Percentiles rank a stretch among this genome's conserved stretches.
Conservation (phyloP, 1,284 basidiomycete species). For the Sphagnurus paluster region DNA sequence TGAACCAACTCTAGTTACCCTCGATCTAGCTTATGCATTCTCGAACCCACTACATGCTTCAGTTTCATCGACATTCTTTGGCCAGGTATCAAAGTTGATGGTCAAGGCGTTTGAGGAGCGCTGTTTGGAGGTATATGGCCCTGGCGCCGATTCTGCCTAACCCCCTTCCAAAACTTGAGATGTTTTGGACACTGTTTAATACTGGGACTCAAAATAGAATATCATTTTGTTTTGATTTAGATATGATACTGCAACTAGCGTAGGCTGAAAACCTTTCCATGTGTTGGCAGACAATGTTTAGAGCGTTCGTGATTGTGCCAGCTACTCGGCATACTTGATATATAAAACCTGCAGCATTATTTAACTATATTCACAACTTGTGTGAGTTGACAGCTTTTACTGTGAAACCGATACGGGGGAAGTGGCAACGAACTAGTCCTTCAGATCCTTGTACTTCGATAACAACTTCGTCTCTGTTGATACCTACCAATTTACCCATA, state of each 20-base stretch:
- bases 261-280: too few species aligned
- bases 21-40: slow-evolving; percentile 87
- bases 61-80: slow-evolving; percentile 82
- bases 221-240: too few species aligned
- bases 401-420: slow-evolving; percentile 45
- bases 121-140: slow-evolving; percentile 72
- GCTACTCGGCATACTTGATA: too few species aligned
- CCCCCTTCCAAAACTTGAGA: too few species aligned
- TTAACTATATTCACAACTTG: slow-evolving; percentile 23
- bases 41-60: slow-evolving; percentile 84
- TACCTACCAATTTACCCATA: slow-evolving; percentile 47
- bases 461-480: slow-evolving; percentile 49
- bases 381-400: slow-evolving; percentile 18
- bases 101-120: slow-evolving; percentile 89
- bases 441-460: slow-evolving; percentile 43
- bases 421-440: slow-evolving; percentile 49
- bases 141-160: too few species aligned
- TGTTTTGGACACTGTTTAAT: too few species aligned
- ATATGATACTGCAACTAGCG: too few species aligned
- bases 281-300: too few species aligned
- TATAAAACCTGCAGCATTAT: neutral
- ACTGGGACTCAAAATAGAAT: too few species aligned
- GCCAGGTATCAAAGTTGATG: slow-evolving; percentile 86
- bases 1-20: slow-evolving; percentile 68
- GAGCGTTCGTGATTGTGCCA: too few species aligned